Evolutionary conservation across 495 filamentous ascomycete genomes (phyloP).

Genomic region (Penicillium silybi): DNA sequence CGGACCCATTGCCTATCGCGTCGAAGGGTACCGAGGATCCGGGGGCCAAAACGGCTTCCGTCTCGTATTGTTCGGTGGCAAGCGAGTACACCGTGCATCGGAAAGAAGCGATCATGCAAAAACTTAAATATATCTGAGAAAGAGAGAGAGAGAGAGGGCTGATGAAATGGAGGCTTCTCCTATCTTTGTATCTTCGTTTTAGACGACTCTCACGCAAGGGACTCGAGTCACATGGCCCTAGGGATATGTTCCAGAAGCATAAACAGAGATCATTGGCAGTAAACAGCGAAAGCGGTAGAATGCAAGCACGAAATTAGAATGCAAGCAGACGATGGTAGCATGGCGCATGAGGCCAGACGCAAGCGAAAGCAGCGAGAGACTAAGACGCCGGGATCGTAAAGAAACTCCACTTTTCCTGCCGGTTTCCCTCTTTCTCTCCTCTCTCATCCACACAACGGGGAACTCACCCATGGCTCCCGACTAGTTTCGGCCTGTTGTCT

Average conservation of each 20-base stretch:
- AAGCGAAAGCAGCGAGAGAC: background rate
- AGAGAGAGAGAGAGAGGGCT: background rate
- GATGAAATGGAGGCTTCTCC: background rate
- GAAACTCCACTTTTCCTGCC: background rate
- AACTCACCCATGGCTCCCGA: conserved; percentile 71
- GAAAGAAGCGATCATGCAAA: background rate
- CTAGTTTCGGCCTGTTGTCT: conserved; percentile 12
- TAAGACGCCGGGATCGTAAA: background rate
- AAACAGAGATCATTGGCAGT: background rate
- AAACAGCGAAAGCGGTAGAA: background rate
- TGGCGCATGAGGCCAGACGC: no score
- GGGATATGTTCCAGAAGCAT: background rate
- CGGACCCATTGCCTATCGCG: background rate
- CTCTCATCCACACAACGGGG: conserved; percentile 30
- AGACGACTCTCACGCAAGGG: background rate
- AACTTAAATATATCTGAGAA: background rate
- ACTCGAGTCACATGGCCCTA: background rate
- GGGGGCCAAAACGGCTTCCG: background rate
- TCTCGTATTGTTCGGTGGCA: conserved; percentile 4
- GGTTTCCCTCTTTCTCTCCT: conserved; percentile 19
- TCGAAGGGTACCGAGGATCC: background rate
- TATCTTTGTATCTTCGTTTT: background rate
- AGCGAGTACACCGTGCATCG: conserved; percentile 11
- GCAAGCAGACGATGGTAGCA: background rate
- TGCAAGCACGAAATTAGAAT: background rate